Conservation (phyloP, 208 protist species). For the Leishmania guyanensis region DNA sequence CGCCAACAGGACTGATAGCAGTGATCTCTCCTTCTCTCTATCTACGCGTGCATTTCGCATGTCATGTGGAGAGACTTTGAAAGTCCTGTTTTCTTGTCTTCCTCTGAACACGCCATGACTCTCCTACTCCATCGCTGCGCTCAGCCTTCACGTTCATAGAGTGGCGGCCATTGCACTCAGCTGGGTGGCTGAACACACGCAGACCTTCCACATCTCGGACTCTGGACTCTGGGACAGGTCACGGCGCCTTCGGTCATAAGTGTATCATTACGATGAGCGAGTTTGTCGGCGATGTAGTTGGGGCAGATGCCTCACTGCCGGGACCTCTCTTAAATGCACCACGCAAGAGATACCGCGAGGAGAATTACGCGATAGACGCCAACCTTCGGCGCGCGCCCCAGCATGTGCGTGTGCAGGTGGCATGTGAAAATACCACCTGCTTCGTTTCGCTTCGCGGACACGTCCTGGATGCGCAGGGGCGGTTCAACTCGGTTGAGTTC, state of each 20-base stretch:
- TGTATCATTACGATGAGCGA: conserved; percentile 13
- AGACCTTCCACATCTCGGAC: neutral
- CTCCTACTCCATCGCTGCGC: neutral
- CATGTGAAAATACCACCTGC: neutral
- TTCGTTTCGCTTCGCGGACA: conserved; percentile 29
- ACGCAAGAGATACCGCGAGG: conserved; percentile 22
- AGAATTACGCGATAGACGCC: neutral
- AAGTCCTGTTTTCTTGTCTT: neutral
- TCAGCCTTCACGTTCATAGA: neutral
- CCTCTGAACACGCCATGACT: neutral
- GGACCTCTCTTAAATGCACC: neutral
- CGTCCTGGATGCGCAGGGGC: conserved; percentile 42
- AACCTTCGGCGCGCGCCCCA: conserved; percentile 11
- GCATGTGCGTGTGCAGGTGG: conserved; percentile 20
- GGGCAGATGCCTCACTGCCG: conserved; percentile 2
- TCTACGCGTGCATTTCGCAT: neutral
- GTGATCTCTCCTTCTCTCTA: neutral
- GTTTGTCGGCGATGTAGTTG: neutral
- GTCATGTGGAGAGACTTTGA: too few relatives aligned
- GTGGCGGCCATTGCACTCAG: neutral
- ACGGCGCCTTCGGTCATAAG: neutral
- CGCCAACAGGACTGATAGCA: neutral
- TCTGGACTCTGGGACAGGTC: neutral
- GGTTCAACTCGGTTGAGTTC: conserved; percentile 40
- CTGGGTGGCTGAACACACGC: neutral